These are phyloP conservation scores for Fusarium ambrosium DNA, from an alignment of 2,329 filamentous ascomycete species.

Conservation along the genomic window DNA sequence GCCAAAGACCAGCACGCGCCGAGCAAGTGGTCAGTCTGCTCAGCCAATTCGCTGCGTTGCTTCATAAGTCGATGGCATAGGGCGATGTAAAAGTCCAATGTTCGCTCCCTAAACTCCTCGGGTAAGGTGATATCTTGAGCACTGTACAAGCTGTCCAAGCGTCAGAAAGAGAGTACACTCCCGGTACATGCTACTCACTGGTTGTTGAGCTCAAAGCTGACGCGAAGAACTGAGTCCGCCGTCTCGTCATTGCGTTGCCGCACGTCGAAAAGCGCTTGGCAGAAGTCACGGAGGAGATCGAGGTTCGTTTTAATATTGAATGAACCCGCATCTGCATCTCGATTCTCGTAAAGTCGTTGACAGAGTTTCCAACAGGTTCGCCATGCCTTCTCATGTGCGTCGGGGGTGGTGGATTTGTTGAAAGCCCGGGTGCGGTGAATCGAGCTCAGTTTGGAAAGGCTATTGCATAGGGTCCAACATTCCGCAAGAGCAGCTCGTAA, in stretches of 20 bases:
- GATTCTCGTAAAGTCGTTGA: conserved; percentile 86
- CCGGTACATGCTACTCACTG: conserved; percentile 67
- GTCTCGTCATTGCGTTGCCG: conserved; percentile 82
- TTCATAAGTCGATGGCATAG: conserved; percentile 97
- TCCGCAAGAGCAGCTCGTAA: conserved; percentile 84
- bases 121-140: conserved; percentile 86
- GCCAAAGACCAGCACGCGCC: conserved; percentile 90
- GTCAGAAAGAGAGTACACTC: conserved; percentile 44
- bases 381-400: conserved; percentile 90
- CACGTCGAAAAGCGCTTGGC: conserved; percentile 90
- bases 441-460: conserved; percentile 85
- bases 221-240: conserved; percentile 87
- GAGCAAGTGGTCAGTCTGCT: conserved; percentile 87
- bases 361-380: conserved; percentile 94
- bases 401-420: conserved; percentile 78
- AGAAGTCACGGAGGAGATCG: conserved; percentile 92
- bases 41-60: conserved; percentile 81
- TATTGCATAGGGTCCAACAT: conserved; percentile 96
- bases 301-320: conserved; percentile 80
- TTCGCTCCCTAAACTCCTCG: conserved; percentile 88
- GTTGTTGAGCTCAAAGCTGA: conserved; percentile 96
- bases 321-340: conserved; percentile 76
- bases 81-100: conserved; percentile 94
- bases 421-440: conserved; percentile 86
- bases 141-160: conserved; percentile 77